Percentiles rank a stretch among this genome's conserved stretches.
Conservation (phyloP, 176 grass and related monocot genomes). For the Ensete ventricosum region DNA sequence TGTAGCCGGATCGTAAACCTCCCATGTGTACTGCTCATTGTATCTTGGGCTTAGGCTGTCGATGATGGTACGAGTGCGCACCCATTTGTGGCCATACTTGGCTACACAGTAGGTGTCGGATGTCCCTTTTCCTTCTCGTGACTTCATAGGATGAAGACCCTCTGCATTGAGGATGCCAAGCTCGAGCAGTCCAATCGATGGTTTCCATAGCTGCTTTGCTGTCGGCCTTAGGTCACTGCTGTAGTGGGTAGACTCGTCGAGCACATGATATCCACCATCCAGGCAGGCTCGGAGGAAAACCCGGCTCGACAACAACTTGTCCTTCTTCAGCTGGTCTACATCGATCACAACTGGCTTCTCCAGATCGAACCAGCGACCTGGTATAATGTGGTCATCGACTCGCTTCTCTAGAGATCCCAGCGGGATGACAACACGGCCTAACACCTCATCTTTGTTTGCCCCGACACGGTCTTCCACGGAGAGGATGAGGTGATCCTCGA, state of each 20-base stretch:
- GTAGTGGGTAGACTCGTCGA: background rate
- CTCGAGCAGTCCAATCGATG: conserved; percentile 21
- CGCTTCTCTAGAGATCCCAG: background rate
- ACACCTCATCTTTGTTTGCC: background rate
- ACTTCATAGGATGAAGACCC: conserved; percentile 15
- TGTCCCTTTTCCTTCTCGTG: background rate
- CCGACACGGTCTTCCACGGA: background rate
- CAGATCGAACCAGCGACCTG: conserved; percentile 21
- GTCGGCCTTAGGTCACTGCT: conserved; percentile 21
- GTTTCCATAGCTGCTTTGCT: conserved; percentile 6
- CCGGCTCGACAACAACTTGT: background rate
- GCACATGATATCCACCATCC: conserved; percentile 21
- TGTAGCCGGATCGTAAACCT: conserved; percentile 31
- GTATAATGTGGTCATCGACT: background rate
- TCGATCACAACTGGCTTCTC: background rate
- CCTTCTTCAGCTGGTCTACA: background rate
- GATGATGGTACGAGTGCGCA: conserved; percentile 27
- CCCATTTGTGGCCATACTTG: conserved; percentile 36
- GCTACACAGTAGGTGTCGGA: conserved; percentile 30
- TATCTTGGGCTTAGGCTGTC: conserved; percentile 6
- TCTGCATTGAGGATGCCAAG: conserved; percentile 21
- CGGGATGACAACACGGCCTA: conserved; percentile 9
- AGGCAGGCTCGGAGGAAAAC: conserved; percentile 15
- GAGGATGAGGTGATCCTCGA: conserved; percentile 5
- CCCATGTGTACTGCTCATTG: conserved; percentile 41